These are phyloP conservation scores for Microbotryum intermedium DNA, from an alignment of 1,284 basidiomycete species.

Conservation along the genomic window DNA sequence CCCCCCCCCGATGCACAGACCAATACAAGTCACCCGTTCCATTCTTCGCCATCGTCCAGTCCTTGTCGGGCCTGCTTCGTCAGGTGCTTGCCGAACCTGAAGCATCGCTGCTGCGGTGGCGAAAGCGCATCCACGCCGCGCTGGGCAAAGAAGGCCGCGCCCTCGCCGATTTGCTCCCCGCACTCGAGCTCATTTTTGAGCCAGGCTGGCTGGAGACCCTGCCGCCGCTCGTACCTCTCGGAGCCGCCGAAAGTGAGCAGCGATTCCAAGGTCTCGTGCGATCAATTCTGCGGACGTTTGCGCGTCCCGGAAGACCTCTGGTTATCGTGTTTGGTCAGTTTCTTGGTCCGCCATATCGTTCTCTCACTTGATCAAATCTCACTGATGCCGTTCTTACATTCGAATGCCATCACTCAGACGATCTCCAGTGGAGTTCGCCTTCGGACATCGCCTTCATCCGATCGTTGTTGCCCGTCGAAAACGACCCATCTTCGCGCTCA, in stretches of 20 bases:
- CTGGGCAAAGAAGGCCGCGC: constrained; percentile 22
- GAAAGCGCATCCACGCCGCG: constrained; percentile 13
- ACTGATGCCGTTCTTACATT: too few species aligned
- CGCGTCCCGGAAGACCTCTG: constrained; percentile 17
- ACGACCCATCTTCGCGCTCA: neutral
- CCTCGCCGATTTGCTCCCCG: constrained; percentile 22
- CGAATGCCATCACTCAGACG: neutral
- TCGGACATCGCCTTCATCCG: constrained; percentile 25
- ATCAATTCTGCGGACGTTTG: constrained; percentile 16
- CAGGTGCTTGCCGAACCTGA: constrained; percentile 27
- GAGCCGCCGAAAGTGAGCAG: constrained; percentile 19
- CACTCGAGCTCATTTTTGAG: constrained; percentile 24
- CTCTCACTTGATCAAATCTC: too few species aligned
- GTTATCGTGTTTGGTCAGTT: constrained; percentile 23
- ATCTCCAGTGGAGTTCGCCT: constrained; percentile 23
- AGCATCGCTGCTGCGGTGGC: constrained; percentile 14
- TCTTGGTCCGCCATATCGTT: too few species aligned
- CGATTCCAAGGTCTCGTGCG: constrained; percentile 16
- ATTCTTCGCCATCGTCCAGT: constrained; percentile 27
- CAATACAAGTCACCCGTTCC: constrained; percentile 29
- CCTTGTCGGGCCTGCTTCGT: constrained; percentile 24
- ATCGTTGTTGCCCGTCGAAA: constrained; percentile 2
- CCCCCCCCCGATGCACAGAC: constrained; percentile 6
- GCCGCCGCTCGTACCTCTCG: constrained; percentile 9
- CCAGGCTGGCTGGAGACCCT: constrained; percentile 13